Conservation (phyloP, 192 early-diverging fungal genomes). For the Coemansia sp. region DNA sequence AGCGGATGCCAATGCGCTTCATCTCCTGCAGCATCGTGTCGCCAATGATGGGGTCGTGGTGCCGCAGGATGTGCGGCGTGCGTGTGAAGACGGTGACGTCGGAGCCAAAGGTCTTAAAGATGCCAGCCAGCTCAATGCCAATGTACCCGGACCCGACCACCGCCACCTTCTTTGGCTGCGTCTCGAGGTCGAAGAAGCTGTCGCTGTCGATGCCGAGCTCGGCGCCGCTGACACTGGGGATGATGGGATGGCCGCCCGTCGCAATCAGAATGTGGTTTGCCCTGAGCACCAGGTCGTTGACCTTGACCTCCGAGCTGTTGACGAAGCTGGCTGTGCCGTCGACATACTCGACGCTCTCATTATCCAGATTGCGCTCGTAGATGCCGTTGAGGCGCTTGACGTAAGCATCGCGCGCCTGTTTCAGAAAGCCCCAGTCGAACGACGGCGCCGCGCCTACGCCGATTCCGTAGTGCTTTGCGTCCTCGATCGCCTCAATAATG, state of each 20-base stretch:
- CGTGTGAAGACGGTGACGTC: slow-evolving; percentile 85
- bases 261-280: slow-evolving; percentile 92
- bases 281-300: slow-evolving; percentile 57
- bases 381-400: slow-evolving; percentile 96
- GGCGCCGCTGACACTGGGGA: slow-evolving; percentile 81
- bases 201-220: slow-evolving; percentile 90
- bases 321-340: slow-evolving; percentile 85
- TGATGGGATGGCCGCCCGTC: slow-evolving; percentile 70
- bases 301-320: slow-evolving; percentile 67
- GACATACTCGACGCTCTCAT: slow-evolving; percentile 84
- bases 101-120: slow-evolving; percentile 86
- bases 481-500: slow-evolving; percentile 82
- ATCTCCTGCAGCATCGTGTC: slow-evolving; percentile 76
- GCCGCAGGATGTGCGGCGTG: slow-evolving; percentile 78
- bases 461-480: slow-evolving; percentile 92
- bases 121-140: slow-evolving; percentile 92
- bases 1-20: slow-evolving; percentile 76
- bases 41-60: slow-evolving; percentile 82
- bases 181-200: slow-evolving; percentile 92
- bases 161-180: slow-evolving; percentile 89
- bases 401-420: slow-evolving; percentile 93
- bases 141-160: slow-evolving; percentile 94
- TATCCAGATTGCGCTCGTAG: slow-evolving; percentile 86
- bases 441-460: slow-evolving; percentile 53
- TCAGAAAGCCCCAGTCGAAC: slow-evolving; percentile 82